These are phyloP conservation scores for Amanita molliuscula DNA, from an alignment of 768 basidiomycete genomes.

Conservation along the genomic window DNA sequence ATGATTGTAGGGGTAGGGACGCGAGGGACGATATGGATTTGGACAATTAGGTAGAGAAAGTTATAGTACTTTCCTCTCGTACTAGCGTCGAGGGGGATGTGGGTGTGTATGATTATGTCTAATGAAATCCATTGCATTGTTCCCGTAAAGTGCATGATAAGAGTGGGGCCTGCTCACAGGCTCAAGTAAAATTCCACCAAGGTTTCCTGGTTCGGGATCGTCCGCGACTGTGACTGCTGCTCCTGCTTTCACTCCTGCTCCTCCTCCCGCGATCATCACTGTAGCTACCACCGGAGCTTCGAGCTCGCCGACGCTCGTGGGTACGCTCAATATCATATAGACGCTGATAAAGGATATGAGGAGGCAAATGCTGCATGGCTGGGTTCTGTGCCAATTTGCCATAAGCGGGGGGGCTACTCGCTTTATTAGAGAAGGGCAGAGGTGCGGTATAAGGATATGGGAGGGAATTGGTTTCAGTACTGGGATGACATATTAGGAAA, in stretches of 20 bases:
- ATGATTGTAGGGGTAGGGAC: constrained; percentile 30
- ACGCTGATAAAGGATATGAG: constrained; percentile 7
- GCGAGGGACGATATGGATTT: constrained; percentile 30
- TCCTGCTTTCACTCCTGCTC: neutral
- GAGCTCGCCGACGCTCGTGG: neutral
- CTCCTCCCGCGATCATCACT: constrained; percentile 1
- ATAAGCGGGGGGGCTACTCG: neutral
- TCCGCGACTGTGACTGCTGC: constrained; percentile 3
- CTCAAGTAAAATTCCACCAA: constrained; percentile 6
- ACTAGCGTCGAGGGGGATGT: neutral
- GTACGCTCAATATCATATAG: constrained; percentile 8
- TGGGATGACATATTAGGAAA: neutral
- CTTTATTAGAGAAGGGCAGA: constrained; percentile 4
- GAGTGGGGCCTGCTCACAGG: neutral
- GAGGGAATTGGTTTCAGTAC: neutral
- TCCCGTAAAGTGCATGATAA: neutral
- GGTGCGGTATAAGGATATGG: constrained; percentile 2
- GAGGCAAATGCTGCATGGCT: constrained; percentile 4
- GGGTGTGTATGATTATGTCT: neutral
- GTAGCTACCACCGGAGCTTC: neutral
- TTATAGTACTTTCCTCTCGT: neutral
- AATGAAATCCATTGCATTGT: neutral
- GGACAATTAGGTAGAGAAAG: constrained; percentile 15
- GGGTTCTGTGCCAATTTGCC: neutral
- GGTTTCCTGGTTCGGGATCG: constrained; percentile 4